Conservation (phyloP, 768 basidiomycete species). For the Pleurotus ostreatus region DNA sequence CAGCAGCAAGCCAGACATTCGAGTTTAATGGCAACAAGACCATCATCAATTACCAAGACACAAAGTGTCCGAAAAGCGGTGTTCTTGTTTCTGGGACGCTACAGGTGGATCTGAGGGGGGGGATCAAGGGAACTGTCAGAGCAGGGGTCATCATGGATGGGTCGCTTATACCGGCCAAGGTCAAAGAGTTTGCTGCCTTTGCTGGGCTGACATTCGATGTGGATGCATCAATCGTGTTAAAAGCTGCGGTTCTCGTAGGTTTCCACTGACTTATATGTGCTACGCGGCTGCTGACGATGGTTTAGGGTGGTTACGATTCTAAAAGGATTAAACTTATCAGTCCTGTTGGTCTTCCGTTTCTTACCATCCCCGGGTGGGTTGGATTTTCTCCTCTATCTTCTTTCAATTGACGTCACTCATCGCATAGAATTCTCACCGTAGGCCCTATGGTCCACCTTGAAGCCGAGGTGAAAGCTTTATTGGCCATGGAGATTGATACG, state of each 20-base stretch:
- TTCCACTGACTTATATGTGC: too few relatives aligned
- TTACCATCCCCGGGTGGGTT: slow-evolving; percentile 27
- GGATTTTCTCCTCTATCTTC: background rate
- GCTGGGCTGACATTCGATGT: slow-evolving; percentile 22
- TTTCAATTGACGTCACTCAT: too few relatives aligned
- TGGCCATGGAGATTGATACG: slow-evolving; percentile 29
- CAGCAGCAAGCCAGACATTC: slow-evolving; percentile 15
- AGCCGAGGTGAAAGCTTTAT: slow-evolving; percentile 18
- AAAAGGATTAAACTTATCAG: slow-evolving; percentile 24
- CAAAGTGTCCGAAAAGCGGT: slow-evolving; percentile 5
- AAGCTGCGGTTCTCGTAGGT: slow-evolving; percentile 14
- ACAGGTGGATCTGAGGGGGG: slow-evolving; percentile 10
- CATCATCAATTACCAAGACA: slow-evolving; percentile 13
- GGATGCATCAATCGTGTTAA: slow-evolving; percentile 12
- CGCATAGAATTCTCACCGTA: slow-evolving; percentile 30
- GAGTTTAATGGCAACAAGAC: slow-evolving; percentile 15
- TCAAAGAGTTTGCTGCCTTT: slow-evolving; percentile 22
- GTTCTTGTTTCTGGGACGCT: background rate
- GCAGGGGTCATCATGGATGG: slow-evolving; percentile 24
- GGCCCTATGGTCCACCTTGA: slow-evolving; percentile 35
- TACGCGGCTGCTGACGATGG: background rate
- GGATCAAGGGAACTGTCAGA: slow-evolving; percentile 13
- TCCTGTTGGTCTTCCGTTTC: slow-evolving; percentile 25
- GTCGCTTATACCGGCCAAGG: slow-evolving; percentile 24
- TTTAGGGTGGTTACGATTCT: slow-evolving; percentile 23